Percentiles rank a stretch among this genome's conserved stretches.
Conservation (phyloP, 129 eudicot genomes). For the Ambrosia artemisiifolia region DNA sequence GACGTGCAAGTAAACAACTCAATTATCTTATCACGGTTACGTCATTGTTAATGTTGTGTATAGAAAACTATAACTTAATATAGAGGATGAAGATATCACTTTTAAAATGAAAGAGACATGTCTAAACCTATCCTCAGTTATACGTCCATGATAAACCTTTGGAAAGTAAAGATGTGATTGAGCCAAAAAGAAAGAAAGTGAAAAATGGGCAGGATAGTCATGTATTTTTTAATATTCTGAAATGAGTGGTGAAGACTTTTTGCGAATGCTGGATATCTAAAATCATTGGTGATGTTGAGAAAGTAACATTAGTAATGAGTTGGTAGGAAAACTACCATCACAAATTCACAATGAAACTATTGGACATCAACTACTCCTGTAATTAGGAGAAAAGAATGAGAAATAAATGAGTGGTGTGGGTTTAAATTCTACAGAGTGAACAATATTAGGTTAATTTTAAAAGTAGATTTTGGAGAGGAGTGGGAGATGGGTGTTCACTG, state of each 20-base stretch:
- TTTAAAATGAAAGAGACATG: not conserved
- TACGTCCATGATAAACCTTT: not conserved
- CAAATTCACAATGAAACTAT: no score
- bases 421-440: no score
- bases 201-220: not conserved
- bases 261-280: not conserved
- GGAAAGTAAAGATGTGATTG: not conserved
- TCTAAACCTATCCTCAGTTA: not conserved
- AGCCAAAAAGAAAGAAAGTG: not conserved
- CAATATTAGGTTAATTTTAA: no score
- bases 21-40: no score
- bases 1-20: no score
- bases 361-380: no score
- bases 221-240: not conserved
- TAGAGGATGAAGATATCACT: not conserved
- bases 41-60: not conserved
- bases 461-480: no score
- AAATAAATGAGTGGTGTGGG: no score
- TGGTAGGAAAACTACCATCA: no score
- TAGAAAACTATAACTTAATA: not conserved
- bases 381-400: no score
- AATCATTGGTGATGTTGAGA: not conserved
- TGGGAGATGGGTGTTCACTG: no score
- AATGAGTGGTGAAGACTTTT: not conserved
- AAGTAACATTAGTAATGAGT: not conserved